Conservation (phyloP, 139 green algal genomes). For the Volvox africanus region DNA sequence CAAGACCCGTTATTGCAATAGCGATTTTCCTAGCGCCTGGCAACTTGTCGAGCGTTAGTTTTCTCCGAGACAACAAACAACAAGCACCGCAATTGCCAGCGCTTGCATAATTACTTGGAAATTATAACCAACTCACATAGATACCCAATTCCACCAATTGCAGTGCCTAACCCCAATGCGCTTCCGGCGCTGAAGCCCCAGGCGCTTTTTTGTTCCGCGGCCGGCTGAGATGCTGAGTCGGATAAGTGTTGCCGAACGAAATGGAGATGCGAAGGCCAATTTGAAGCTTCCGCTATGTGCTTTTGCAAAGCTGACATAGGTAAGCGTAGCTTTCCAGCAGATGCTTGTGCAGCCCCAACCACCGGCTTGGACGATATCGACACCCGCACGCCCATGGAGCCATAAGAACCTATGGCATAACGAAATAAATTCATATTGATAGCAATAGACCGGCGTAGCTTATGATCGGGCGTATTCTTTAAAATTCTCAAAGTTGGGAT, state of each 20-base stretch:
- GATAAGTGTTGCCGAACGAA: not conserved
- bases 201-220: not conserved
- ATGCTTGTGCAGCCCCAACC: not conserved
- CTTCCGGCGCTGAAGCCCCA: conserved; percentile 6
- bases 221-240: not conserved
- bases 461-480: not conserved
- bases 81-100: too few relatives aligned
- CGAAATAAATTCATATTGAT: not conserved
- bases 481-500: too few relatives aligned
- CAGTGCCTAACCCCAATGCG: not conserved
- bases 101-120: too few relatives aligned
- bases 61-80: too few relatives aligned
- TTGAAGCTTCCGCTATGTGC: not conserved
- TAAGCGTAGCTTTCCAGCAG: not conserved
- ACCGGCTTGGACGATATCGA: not conserved
- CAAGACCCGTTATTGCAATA: too few relatives aligned
- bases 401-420: not conserved
- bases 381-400: not conserved
- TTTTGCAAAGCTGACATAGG: not conserved
- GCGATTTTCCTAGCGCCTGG: too few relatives aligned
- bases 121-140: conserved; percentile 8
- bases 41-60: too few relatives aligned
- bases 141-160: not conserved
- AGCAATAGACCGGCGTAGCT: not conserved
- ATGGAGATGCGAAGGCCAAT: not conserved